Evolutionary conservation across 441 rosid genomes (phyloP).

Genomic region (Gossypium trilobum): DNA sequence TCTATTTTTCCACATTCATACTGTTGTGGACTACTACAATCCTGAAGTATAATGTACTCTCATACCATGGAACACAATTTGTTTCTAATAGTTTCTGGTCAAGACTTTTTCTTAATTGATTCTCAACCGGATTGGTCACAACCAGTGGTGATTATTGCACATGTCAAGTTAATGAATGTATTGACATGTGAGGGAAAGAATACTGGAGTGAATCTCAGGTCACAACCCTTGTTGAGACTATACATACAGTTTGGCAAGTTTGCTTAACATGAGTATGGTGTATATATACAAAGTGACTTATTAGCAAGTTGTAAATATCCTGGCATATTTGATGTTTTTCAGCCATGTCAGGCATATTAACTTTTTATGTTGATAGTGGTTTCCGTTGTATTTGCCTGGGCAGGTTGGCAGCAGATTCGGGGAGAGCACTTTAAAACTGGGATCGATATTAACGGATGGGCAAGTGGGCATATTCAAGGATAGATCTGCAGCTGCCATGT

Average conservation of each 20-base stretch:
- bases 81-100: not conserved
- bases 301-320: not conserved
- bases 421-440: slow-evolving; percentile 88
- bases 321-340: not conserved
- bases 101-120: too few relatives aligned
- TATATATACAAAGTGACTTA: not conserved
- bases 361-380: slow-evolving; percentile 4
- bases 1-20: not conserved
- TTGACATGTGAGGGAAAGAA: not conserved
- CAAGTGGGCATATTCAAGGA: slow-evolving; percentile 97
- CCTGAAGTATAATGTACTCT: not conserved
- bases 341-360: slow-evolving; percentile 1
- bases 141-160: not conserved
- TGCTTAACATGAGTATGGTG: not conserved
- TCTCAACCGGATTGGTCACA: not conserved
- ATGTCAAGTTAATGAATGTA: not conserved
- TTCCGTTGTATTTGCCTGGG: slow-evolving; percentile 8
- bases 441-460: slow-evolving; percentile 87
- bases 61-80: not conserved
- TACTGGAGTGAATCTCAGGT: not conserved
- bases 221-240: not conserved
- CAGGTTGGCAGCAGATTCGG: slow-evolving; percentile 99
- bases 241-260: not conserved
- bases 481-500: slow-evolving; percentile 91
- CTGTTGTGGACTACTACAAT: not conserved